A percentile compares a stretch with the other conserved stretches of the same genome.
These are phyloP conservation scores for Mortierella sp. DNA, from an alignment of 371 early-diverging fungal species.

Conservation along the genomic window DNA sequence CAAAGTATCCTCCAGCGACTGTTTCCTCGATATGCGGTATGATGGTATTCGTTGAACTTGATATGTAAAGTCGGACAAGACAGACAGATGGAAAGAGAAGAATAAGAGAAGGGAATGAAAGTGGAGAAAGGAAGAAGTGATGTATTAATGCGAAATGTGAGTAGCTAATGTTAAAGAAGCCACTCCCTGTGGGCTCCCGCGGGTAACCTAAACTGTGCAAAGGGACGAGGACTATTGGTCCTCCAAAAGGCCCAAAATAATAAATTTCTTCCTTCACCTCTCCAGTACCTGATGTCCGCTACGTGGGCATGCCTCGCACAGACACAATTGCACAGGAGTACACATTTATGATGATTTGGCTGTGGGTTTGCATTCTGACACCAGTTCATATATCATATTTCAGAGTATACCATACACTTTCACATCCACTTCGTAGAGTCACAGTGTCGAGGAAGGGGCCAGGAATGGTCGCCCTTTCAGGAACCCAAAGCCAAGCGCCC, in stretches of 20 bases:
- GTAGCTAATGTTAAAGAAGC: neutral
- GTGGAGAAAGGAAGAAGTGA: neutral
- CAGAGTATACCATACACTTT: too few species aligned
- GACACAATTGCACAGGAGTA: neutral
- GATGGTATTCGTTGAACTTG: neutral
- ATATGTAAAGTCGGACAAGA: neutral
- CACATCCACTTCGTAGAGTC: too few species aligned
- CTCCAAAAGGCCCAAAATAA: neutral
- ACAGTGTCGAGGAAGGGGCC: too few species aligned
- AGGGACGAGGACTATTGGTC: neutral
- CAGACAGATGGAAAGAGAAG: neutral
- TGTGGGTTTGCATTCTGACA: too few species aligned
- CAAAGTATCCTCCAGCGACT: neutral
- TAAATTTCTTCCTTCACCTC: too few species aligned
- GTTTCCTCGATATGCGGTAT: neutral
- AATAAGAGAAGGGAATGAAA: neutral
- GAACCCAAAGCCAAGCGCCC: too few species aligned
- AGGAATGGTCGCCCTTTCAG: too few species aligned
- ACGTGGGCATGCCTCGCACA: neutral
- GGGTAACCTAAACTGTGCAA: neutral
- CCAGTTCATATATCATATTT: too few species aligned
- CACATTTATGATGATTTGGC: too few species aligned
- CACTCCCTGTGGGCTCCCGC: slow-evolving; percentile 1
- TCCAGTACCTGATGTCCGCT: neutral
- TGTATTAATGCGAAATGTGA: neutral